phyloP scores from a whole-genome alignment of 2,329 filamentous ascomycete species.

The Fusarium heterosporum region DNA sequence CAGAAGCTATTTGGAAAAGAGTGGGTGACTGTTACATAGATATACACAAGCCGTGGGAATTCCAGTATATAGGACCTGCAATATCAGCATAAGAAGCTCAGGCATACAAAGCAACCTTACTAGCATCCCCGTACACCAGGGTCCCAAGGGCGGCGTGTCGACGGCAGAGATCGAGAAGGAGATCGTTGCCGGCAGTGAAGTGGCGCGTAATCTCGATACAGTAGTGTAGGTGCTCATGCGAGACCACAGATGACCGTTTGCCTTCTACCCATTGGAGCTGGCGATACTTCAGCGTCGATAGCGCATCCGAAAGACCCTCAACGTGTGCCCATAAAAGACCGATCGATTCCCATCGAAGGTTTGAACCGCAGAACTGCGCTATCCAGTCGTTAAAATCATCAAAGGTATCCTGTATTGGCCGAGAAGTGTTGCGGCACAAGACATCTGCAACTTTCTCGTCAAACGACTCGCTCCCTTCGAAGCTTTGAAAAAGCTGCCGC shows the following conservation, averaged over 20 bases:
- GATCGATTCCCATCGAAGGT: conserved; percentile 59
- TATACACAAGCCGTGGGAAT: conserved; percentile 53
- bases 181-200: conserved; percentile 50
- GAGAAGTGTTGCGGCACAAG: conserved; percentile 55
- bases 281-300: conserved; percentile 18
- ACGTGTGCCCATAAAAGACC: conserved; percentile 52
- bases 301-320: conserved; percentile 30
- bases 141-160: conserved; percentile 53
- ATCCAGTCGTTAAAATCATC: conserved; percentile 52
- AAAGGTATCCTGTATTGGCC: conserved; percentile 52
- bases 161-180: conserved; percentile 54
- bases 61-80: conserved; percentile 53
- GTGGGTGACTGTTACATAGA: conserved; percentile 29
- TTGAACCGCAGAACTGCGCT: conserved; percentile 54
- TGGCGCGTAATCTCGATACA: conserved; percentile 50
- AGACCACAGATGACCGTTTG: conserved; percentile 4
- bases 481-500: conserved; percentile 49
- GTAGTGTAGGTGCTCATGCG: conserved; percentile 38
- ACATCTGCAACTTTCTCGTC: conserved; percentile 53
- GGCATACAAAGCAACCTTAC: conserved; percentile 45
- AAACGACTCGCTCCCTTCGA: conserved; percentile 40
- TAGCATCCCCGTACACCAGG: conserved; percentile 55
- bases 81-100: not conserved
- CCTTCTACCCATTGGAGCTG: conserved; percentile 21
- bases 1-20: not conserved